Percentiles rank a stretch among this genome's conserved stretches.
Evolutionary conservation across 139 green algal genomes (phyloP).

Genomic region (Astrephomene gubernaculifera): DNA sequence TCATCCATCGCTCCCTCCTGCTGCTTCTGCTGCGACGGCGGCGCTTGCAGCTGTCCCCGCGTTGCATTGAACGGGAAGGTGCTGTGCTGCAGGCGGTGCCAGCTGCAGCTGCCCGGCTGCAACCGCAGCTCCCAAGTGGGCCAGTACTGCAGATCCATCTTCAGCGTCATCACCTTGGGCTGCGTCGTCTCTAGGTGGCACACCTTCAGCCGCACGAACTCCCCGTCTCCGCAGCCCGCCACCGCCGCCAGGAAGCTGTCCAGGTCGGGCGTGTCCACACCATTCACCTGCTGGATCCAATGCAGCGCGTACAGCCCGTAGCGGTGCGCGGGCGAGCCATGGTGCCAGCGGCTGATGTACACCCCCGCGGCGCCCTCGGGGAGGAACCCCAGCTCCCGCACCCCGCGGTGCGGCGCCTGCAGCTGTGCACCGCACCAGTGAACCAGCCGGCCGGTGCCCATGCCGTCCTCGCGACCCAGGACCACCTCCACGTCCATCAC

Average conservation of each 20-base stretch:
- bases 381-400: constrained; percentile 85
- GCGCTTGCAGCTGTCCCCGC: no score
- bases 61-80: constrained; percentile 13
- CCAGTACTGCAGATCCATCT: constrained; percentile 90
- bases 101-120: constrained; percentile 66
- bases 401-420: constrained; percentile 80
- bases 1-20: no score
- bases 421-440: constrained; percentile 86
- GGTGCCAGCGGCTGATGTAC: constrained; percentile 84
- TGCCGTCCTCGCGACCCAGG: constrained; percentile 75
- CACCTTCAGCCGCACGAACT: constrained; percentile 60
- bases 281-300: constrained; percentile 83
- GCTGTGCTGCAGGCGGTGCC: constrained; percentile 53
- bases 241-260: constrained; percentile 58
- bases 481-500: constrained; percentile 71
- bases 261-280: constrained; percentile 74
- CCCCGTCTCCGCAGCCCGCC: constrained; percentile 3
- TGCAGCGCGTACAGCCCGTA: constrained; percentile 93
- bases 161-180: constrained; percentile 83
- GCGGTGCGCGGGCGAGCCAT: constrained; percentile 84
- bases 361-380: constrained; percentile 60
- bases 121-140: constrained; percentile 82
- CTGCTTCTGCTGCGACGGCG: no score
- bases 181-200: constrained; percentile 79
- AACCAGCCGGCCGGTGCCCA: constrained; percentile 85